phyloP scores from a whole-genome alignment of 371 early-diverging fungal species.

The Umbelopsis sp. region DNA sequence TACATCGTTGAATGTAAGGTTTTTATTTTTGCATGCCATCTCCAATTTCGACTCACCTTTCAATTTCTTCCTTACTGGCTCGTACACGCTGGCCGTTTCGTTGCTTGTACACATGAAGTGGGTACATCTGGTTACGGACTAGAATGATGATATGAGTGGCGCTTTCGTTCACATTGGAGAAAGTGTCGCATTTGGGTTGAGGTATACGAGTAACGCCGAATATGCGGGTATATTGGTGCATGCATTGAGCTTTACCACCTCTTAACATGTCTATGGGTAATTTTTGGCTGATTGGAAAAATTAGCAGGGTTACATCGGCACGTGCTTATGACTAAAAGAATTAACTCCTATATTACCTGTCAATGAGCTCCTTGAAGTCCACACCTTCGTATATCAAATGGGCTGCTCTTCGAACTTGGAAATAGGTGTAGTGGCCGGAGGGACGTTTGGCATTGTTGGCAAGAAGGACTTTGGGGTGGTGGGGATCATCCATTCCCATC shows the following conservation, averaged over 20 bases:
- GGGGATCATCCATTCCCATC: slow-evolving; percentile 66
- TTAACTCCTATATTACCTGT: slow-evolving; percentile 41
- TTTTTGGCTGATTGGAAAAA: slow-evolving; percentile 34
- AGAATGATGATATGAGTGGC: slow-evolving; percentile 74
- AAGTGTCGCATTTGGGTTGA: slow-evolving; percentile 65
- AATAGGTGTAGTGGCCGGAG: slow-evolving; percentile 64
- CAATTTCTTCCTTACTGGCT: slow-evolving; percentile 69
- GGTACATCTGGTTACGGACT: slow-evolving; percentile 79
- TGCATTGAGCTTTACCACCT: slow-evolving; percentile 64
- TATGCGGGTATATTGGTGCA: slow-evolving; percentile 83
- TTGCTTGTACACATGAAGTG: slow-evolving; percentile 61
- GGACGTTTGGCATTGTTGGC: slow-evolving; percentile 31
- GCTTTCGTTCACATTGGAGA: slow-evolving; percentile 54
- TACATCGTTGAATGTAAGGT: too few relatives aligned
- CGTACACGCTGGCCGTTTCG: slow-evolving; percentile 50
- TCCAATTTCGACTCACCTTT: slow-evolving; percentile 50
- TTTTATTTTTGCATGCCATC: too few relatives aligned
- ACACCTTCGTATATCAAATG: slow-evolving; percentile 72
- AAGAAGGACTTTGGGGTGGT: slow-evolving; percentile 61
- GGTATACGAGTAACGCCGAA: slow-evolving; percentile 87
- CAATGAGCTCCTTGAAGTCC: slow-evolving; percentile 74
- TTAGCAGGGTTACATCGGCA: slow-evolving; percentile 8
- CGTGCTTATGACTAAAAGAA: slow-evolving; percentile 19
- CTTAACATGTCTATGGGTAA: slow-evolving; percentile 61
- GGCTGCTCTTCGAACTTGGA: slow-evolving; percentile 88